These are phyloP conservation scores for Naganishia vaughanmartiniae DNA, from an alignment of 768 basidiomycete species.

Conservation along the genomic window DNA sequence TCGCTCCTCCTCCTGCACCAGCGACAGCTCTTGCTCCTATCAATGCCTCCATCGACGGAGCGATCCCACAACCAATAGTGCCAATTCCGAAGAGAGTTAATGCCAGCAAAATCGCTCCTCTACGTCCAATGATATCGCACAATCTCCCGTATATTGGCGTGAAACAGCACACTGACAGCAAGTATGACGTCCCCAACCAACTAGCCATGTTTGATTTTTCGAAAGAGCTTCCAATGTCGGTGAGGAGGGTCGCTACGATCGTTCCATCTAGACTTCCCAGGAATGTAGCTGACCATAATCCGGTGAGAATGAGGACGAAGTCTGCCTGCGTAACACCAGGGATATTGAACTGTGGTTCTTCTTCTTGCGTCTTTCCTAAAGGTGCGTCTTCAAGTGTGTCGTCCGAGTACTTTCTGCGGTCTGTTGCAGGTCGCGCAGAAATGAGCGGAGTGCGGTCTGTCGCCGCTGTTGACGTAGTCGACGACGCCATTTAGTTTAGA, in stretches of 20 bases:
- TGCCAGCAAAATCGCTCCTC: slow-evolving; percentile 81
- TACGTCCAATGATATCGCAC: slow-evolving; percentile 58
- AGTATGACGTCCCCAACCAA: slow-evolving; percentile 47
- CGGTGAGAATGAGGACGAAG: slow-evolving; percentile 23
- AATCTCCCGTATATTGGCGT: slow-evolving; percentile 61
- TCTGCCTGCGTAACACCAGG: slow-evolving; percentile 26
- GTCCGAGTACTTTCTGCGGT: background rate
- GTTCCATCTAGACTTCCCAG: slow-evolving; percentile 28
- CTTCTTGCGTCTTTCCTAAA: background rate
- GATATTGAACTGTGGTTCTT: slow-evolving; percentile 27
- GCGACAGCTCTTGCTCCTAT: slow-evolving; percentile 79
- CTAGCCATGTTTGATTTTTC: slow-evolving; percentile 40
- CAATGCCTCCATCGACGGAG: slow-evolving; percentile 76
- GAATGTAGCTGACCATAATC: slow-evolving; percentile 24
- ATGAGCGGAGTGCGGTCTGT: slow-evolving; percentile 1
- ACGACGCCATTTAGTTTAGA: background rate
- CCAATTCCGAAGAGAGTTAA: slow-evolving; percentile 70
- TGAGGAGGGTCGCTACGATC: slow-evolving; percentile 31
- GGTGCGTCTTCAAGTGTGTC: background rate
- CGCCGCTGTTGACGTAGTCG: background rate
- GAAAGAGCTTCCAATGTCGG: slow-evolving; percentile 31
- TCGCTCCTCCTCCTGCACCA: slow-evolving; percentile 78
- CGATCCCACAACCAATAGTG: slow-evolving; percentile 65
- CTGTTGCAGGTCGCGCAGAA: background rate
- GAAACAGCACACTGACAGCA: slow-evolving; percentile 55